Evolutionary conservation across 2,329 filamentous ascomycete genomes (phyloP), one percentile per base, ranked within the genome.

Genomic region (Penicillium sp.): DNA sequence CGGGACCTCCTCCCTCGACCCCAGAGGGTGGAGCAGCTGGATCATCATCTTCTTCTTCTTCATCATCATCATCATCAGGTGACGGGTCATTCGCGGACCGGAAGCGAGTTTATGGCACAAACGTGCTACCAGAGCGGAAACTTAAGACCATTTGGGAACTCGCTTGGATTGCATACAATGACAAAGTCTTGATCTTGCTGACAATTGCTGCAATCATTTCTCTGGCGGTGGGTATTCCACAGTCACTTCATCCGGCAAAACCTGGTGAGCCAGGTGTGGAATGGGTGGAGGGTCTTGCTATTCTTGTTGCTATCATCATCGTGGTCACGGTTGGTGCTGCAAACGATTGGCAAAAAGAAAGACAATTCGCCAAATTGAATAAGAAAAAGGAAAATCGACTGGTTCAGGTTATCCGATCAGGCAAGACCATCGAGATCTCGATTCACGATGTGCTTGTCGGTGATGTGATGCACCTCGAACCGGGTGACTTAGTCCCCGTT

Each of bases 271-370:
- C 86, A 6, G 83, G 83, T 38, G 87, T 92, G 13, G 88, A 93
- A 73, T 94, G 91, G 91, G 88, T 93, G 5, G 91, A 94, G 75
- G 90, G 90, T 65, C 87, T 93, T 11, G 90, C 91, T 7, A 92
- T 93, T 65, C 87, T 92, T 46, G 84, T 89, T 25, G 91, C 90
- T 54, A 91, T 93, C 62, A 73, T 89, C 16, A 88, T 93, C 64
- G 91, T 93, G 51, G 88, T 93, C 3, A 75, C 89, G 22, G 90
- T 92, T 22, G 90, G 89, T 62, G 90, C 90, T n/a, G 79, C 88
- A 37, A 93, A 92, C 66, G 91, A 93, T 71, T 93, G 87, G 84
- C 90, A 93, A 70, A 93, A 93, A 75, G 90, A 93, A 73, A 84
- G 88, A 49, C 89, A 92, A 70, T 93, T 93, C 69, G 88, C 91